Evolutionary conservation across 2,329 filamentous ascomycete species (phyloP).

Genomic region (Hypoxylon sp.): DNA sequence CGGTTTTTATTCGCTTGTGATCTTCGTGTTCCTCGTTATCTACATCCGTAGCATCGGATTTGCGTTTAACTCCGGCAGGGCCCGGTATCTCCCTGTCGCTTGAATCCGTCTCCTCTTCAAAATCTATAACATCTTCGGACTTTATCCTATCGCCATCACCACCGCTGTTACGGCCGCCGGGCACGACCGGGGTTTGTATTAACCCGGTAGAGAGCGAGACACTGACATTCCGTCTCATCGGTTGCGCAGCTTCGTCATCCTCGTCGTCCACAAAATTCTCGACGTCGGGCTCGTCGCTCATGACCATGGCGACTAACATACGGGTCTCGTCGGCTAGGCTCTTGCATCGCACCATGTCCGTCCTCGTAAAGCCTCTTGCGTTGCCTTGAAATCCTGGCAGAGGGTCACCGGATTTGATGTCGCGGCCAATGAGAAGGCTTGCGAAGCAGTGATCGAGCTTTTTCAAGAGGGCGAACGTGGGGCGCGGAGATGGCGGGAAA

Average conservation of each 20-base stretch:
- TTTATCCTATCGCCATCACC: constrained; percentile 27
- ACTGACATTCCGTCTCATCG: constrained; percentile 23
- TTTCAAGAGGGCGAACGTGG: constrained; percentile 78
- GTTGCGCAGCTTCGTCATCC: constrained; percentile 28
- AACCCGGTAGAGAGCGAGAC: constrained; percentile 29
- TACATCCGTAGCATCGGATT: constrained; percentile 38
- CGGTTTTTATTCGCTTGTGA: constrained; percentile 44
- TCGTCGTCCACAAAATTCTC: constrained; percentile 61
- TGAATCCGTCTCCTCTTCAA: constrained; percentile 34
- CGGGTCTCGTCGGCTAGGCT: constrained; percentile 85
- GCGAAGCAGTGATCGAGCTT: constrained; percentile 90
- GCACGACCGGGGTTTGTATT: constrained; percentile 29
- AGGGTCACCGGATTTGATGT: constrained; percentile 74
- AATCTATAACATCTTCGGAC: constrained; percentile 32
- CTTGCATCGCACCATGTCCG: constrained; percentile 90
- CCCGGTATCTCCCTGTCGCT: constrained; percentile 17
- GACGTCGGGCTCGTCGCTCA: constrained; percentile 68
- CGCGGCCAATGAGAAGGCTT: constrained; percentile 77
- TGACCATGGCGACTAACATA: constrained; percentile 76
- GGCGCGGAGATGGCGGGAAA: constrained; percentile 77
- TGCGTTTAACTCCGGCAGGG: constrained; percentile 44
- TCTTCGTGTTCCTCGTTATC: constrained; percentile 29
- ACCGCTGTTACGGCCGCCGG: background rate
- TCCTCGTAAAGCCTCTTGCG: constrained; percentile 77
- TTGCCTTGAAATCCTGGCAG: constrained; percentile 80